A percentile compares a stretch with the other conserved stretches of the same genome.
Conservation (phyloP, 768 basidiomycete species). For the Boletus edulis region DNA sequence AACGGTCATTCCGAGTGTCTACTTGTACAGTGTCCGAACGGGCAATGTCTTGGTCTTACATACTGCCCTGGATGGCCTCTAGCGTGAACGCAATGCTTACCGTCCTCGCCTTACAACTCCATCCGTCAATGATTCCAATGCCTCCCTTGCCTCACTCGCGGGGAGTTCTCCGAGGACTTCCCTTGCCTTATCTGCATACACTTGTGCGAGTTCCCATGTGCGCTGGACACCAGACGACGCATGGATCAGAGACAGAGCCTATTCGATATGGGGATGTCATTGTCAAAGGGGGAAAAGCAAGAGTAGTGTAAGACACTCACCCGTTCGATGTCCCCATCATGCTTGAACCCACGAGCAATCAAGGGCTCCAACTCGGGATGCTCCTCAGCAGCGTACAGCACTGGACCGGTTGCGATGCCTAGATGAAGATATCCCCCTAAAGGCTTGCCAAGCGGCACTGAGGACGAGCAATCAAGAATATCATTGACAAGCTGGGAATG, state of each 20-base stretch:
- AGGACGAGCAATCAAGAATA: slow-evolving; percentile 87
- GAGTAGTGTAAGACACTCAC: slow-evolving; percentile 40
- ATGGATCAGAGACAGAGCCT: slow-evolving; percentile 62
- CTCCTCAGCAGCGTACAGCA: slow-evolving; percentile 84
- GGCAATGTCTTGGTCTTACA: background rate
- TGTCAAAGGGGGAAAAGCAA: background rate
- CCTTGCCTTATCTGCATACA: slow-evolving; percentile 75
- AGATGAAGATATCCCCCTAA: slow-evolving; percentile 75
- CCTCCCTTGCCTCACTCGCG: slow-evolving; percentile 74
- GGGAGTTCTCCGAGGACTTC: slow-evolving; percentile 70
- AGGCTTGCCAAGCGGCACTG: slow-evolving; percentile 83
- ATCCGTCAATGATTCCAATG: slow-evolving; percentile 70
- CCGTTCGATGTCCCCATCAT: slow-evolving; percentile 75
- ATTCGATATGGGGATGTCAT: background rate
- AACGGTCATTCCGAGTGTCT: background rate
- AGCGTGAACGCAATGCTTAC: slow-evolving; percentile 21
- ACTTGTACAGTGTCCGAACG: slow-evolving; percentile 1
- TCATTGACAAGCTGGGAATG: slow-evolving; percentile 84
- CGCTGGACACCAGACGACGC: slow-evolving; percentile 73
- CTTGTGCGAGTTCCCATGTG: slow-evolving; percentile 71
- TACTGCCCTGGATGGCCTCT: background rate
- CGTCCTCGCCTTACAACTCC: slow-evolving; percentile 61
- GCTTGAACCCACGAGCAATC: slow-evolving; percentile 74
- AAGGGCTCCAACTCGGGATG: slow-evolving; percentile 72
- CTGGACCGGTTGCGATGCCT: slow-evolving; percentile 84